Conservation (phyloP, 345 rosid genomes). For the Punica granatum region DNA sequence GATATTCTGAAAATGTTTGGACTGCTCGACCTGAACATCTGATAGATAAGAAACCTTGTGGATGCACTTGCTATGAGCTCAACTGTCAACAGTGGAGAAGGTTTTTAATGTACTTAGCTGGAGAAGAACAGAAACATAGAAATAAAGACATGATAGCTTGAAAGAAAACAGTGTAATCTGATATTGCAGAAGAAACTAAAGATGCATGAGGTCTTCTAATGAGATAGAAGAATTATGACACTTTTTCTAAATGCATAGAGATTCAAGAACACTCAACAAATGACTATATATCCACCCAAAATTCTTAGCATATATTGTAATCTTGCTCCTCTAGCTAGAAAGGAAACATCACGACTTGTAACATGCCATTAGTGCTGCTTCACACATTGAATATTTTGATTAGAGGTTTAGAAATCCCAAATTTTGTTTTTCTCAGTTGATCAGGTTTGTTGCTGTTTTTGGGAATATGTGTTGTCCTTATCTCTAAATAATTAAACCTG, state of each 20-base stretch:
- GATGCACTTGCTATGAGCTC: neutral
- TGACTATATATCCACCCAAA: neutral
- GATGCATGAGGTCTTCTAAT: neutral
- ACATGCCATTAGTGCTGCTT: neutral
- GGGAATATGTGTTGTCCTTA: no score
- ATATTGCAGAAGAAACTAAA: neutral
- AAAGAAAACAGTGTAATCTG: neutral
- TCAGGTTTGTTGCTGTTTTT: neutral
- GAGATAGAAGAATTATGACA: neutral
- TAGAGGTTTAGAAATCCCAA: neutral
- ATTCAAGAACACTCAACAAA: neutral
- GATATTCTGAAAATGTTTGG: neutral
- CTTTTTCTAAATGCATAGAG: neutral
- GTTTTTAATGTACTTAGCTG: neutral
- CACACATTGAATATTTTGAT: neutral
- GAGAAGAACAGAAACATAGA: neutral
- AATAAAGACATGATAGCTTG: neutral
- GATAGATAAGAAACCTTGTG: neutral
- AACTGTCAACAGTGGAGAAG: neutral
- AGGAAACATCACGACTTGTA: neutral
- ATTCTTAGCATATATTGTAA: neutral
- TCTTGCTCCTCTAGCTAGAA: neutral
- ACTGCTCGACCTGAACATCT: neutral
- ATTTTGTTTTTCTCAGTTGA: neutral
- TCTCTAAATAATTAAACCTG: no score